Percentiles rank a stretch among this genome's conserved stretches.
Conservation (phyloP, 352 stramenopile species). For the Thalassiosira livingstoniorum region DNA sequence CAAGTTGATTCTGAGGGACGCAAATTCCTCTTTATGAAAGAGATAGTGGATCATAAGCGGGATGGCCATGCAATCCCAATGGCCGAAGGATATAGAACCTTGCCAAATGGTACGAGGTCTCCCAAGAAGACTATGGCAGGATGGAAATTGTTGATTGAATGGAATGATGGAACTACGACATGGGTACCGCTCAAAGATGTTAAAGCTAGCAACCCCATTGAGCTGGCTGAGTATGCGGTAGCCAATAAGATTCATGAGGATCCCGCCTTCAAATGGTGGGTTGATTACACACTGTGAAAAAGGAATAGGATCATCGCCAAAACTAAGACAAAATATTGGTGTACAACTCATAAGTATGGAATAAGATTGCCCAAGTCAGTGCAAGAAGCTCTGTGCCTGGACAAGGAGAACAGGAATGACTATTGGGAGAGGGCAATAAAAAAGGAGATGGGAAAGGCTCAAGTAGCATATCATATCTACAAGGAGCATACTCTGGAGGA, state of each 20-base stretch:
- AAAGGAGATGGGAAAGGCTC: slow-evolving; percentile 31
- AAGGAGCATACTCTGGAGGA: slow-evolving; percentile 8
- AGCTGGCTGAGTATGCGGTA: no score
- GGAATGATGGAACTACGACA: no score
- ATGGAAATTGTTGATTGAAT: no score
- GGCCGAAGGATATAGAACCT: no score
- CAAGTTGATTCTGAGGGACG: no score
- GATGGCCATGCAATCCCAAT: no score
- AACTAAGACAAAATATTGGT: slow-evolving; percentile 37
- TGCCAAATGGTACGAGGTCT: no score
- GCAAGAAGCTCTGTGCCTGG: slow-evolving; percentile 18
- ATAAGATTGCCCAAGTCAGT: slow-evolving; percentile 43
- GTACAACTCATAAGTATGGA: slow-evolving; percentile 49
- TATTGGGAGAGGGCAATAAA: slow-evolving; percentile 1
- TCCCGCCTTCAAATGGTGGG: slow-evolving; percentile 50
- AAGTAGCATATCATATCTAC: slow-evolving; percentile 22
- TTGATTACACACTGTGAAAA: slow-evolving; percentile 27
- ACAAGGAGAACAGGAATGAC: slow-evolving; percentile 16
- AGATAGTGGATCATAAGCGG: no score
- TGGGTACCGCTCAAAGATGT: no score
- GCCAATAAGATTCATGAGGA: no score
- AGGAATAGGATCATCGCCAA: slow-evolving; percentile 37
- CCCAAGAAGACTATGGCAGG: no score
- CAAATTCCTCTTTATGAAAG: no score
- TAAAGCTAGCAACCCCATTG: slow-evolving; percentile 54